A percentile compares a stretch with the other conserved stretches of the same genome.
Conservation (phyloP, 2,329 filamentous ascomycete genomes). For the Daldinia sp. region DNA sequence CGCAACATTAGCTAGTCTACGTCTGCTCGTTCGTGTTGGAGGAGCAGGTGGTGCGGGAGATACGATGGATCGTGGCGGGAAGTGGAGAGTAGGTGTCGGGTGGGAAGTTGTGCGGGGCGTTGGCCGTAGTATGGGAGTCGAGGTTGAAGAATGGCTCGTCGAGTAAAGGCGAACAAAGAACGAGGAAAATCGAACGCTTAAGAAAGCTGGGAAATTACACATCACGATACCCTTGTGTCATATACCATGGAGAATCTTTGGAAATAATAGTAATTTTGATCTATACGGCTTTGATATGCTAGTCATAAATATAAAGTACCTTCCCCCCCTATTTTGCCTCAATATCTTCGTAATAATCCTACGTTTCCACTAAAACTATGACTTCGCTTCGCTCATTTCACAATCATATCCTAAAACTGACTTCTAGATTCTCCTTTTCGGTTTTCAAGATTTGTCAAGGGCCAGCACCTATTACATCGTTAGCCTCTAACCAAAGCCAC, state of each 20-base stretch:
- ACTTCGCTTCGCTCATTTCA: slow-evolving; percentile 6
- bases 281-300: slow-evolving; percentile 10
- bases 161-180: slow-evolving; percentile 56
- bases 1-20: slow-evolving; percentile 75
- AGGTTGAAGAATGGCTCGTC: slow-evolving; percentile 78
- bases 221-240: slow-evolving; percentile 3
- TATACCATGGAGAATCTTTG: not conserved
- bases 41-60: slow-evolving; percentile 73
- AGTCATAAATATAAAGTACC: slow-evolving; percentile 10
- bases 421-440: not conserved
- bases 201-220: not conserved
- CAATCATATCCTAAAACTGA: not conserved
- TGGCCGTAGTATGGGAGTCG: slow-evolving; percentile 78
- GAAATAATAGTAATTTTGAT: slow-evolving; percentile 14
- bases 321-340: slow-evolving; percentile 17
- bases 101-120: slow-evolving; percentile 79
- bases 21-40: slow-evolving; percentile 73
- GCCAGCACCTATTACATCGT: slow-evolving; percentile 28
- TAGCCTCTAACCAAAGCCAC: too few relatives aligned
- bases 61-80: slow-evolving; percentile 71
- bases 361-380: not conserved
- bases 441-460: slow-evolving; percentile 20
- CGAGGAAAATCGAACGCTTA: not conserved
- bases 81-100: slow-evolving; percentile 80
- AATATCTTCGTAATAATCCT: slow-evolving; percentile 1